Conservation (phyloP, 2,329 filamentous ascomycete species). For the Dactylonectria estremocensis region DNA sequence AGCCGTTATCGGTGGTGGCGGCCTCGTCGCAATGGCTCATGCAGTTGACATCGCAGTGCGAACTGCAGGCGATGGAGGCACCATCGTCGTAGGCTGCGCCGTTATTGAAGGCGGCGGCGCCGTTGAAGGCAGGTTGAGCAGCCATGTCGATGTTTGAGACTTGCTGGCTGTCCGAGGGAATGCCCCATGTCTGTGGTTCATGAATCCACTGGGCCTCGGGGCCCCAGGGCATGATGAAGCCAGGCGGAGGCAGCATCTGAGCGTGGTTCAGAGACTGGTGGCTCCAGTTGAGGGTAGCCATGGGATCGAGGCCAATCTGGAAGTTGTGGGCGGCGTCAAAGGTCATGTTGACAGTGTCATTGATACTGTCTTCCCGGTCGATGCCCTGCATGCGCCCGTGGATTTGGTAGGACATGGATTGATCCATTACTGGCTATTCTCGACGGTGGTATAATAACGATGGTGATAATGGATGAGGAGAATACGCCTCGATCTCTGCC, state of each 20-base stretch:
- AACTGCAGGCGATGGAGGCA: slow-evolving; percentile 53
- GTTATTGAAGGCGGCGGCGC: slow-evolving; percentile 42
- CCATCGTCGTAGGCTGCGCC: slow-evolving; percentile 49
- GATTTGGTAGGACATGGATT: slow-evolving; percentile 39
- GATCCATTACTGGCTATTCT: slow-evolving; percentile 34
- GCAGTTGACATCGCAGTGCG: slow-evolving; percentile 53
- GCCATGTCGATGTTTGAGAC: neutral
- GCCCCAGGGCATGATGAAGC: slow-evolving; percentile 26
- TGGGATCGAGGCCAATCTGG: slow-evolving; percentile 34
- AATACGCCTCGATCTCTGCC: slow-evolving; percentile 23
- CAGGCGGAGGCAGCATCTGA: neutral
- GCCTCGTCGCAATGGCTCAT: slow-evolving; percentile 45
- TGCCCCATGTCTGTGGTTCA: neutral
- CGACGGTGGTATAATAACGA: slow-evolving; percentile 2
- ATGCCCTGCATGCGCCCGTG: slow-evolving; percentile 8
- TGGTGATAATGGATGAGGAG: slow-evolving; percentile 23
- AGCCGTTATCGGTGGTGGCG: slow-evolving; percentile 46
- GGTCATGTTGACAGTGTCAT: slow-evolving; percentile 27
- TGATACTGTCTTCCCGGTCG: slow-evolving; percentile 7
- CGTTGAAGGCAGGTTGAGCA: slow-evolving; percentile 1
- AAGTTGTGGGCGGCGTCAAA: slow-evolving; percentile 18
- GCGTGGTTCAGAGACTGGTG: slow-evolving; percentile 15
- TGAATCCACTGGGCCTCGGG: slow-evolving; percentile 27
- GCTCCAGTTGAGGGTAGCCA: slow-evolving; percentile 34
- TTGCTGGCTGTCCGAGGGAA: neutral